phyloP scores from a whole-genome alignment of 768 basidiomycete species.

The Termitomyces sp. region DNA sequence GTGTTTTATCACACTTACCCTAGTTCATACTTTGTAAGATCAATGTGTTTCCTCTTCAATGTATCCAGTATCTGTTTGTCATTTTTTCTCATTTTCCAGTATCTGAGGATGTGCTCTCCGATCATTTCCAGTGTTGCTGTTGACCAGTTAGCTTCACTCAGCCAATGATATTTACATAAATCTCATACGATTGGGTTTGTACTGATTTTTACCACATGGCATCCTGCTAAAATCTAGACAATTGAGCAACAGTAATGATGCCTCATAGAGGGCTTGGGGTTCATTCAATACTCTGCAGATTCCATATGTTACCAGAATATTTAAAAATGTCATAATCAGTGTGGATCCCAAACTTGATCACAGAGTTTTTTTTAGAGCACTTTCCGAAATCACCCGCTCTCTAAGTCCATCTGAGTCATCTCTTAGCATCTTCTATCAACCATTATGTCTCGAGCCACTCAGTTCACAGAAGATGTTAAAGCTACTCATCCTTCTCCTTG shows the following conservation, averaged over 20 bases:
- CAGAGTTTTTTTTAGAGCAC: too few species aligned
- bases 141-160: background rate
- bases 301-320: too few species aligned
- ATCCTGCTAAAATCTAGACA: background rate
- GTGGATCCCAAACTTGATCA: background rate
- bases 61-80: slow-evolving; percentile 26
- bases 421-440: background rate
- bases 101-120: slow-evolving; percentile 6
- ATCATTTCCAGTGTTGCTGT: slow-evolving; percentile 2
- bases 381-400: too few species aligned
- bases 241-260: too few species aligned
- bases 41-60: slow-evolving; percentile 21
- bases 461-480: background rate
- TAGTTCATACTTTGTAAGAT: slow-evolving; percentile 22
- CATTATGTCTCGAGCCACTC: background rate
- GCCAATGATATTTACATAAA: too few species aligned
- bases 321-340: background rate
- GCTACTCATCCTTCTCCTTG: background rate
- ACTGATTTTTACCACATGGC: background rate
- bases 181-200: background rate
- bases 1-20: slow-evolving; percentile 16
- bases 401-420: too few species aligned
- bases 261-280: too few species aligned
- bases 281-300: too few species aligned
- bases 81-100: slow-evolving; percentile 24